Conservation (phyloP, 306 rosid species). For the Fagus sylvatica region DNA sequence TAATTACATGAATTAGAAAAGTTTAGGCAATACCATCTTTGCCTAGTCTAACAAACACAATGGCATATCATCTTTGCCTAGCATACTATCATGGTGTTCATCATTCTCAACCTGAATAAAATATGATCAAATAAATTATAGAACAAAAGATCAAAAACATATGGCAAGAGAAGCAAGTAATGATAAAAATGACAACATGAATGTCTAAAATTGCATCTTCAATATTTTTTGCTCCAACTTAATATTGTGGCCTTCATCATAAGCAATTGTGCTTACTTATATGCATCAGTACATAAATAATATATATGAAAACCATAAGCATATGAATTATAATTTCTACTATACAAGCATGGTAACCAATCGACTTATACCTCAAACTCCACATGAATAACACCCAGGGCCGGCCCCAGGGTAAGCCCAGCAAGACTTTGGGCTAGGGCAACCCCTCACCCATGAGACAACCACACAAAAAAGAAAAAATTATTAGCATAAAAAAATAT, state of each 20-base stretch:
- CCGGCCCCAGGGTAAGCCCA: no score
- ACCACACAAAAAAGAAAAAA: no score
- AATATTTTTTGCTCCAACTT: conserved; percentile 45
- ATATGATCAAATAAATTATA: not conserved
- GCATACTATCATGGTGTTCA: conserved; percentile 22
- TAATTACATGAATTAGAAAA: not conserved
- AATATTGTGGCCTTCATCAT: conserved; percentile 39
- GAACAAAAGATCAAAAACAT: not conserved
- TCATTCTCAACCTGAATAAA: conserved; percentile 49
- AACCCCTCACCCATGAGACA: no score
- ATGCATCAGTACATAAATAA: conserved; percentile 26
- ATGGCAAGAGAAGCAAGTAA: not conserved
- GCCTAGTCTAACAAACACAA: conserved; percentile 26
- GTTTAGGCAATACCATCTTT: conserved; percentile 37
- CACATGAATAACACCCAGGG: conserved; percentile 51
- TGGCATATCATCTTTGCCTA: no score
- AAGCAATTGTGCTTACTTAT: conserved; percentile 48
- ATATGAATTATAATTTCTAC: not conserved
- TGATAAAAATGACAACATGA: conserved; percentile 46
- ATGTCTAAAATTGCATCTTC: conserved; percentile 80
- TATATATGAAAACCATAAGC: not conserved
- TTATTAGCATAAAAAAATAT: no score
- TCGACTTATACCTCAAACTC: conserved; percentile 63
- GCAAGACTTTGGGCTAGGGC: no score
- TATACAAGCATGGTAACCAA: not conserved